Conservation (phyloP, 441 rosid genomes). For the Populus trichocarpa region DNA sequence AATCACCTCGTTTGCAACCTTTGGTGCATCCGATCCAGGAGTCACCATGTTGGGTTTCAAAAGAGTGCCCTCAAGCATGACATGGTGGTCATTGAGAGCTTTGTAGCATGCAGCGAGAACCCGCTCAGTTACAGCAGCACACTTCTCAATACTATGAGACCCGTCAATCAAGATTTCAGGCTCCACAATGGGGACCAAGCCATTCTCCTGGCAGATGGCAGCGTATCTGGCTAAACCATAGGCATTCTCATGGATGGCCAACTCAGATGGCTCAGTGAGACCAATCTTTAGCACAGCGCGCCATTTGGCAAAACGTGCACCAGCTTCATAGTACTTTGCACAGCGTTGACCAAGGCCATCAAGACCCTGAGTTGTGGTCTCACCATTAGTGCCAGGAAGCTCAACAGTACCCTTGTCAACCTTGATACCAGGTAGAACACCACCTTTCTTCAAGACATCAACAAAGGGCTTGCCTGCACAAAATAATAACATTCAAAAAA, state of each 20-base stretch:
- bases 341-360: constrained; percentile 89
- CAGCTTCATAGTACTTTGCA: constrained; percentile 84
- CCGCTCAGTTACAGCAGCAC: constrained; percentile 82
- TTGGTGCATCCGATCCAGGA: constrained; percentile 80
- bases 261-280: constrained; percentile 73
- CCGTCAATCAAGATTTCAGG: constrained; percentile 97
- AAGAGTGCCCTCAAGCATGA: constrained; percentile 85
- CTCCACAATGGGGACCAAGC: constrained; percentile 92
- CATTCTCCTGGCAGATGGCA: constrained; percentile 92
- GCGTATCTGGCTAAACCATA: constrained; percentile 89
- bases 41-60: constrained; percentile 99
- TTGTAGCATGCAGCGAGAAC: constrained; percentile 98
- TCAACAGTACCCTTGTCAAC: constrained; percentile 97
- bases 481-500: too few species aligned
- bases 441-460: constrained; percentile 77
- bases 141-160: constrained; percentile 68
- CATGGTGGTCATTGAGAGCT: constrained; percentile 93
- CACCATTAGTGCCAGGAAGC: constrained; percentile 89
- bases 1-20: constrained; percentile 74
- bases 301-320: constrained; percentile 98
- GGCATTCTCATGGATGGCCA: constrained; percentile 82
- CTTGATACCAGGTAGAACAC: constrained; percentile 94
- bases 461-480: constrained; percentile 78
- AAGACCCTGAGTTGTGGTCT: constrained; percentile 86
- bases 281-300: constrained; percentile 89